A percentile compares a stretch with the other conserved stretches of the same genome.
Conservation (phyloP, 164 flowering plant genomes). For the Aristolochia californica region DNA sequence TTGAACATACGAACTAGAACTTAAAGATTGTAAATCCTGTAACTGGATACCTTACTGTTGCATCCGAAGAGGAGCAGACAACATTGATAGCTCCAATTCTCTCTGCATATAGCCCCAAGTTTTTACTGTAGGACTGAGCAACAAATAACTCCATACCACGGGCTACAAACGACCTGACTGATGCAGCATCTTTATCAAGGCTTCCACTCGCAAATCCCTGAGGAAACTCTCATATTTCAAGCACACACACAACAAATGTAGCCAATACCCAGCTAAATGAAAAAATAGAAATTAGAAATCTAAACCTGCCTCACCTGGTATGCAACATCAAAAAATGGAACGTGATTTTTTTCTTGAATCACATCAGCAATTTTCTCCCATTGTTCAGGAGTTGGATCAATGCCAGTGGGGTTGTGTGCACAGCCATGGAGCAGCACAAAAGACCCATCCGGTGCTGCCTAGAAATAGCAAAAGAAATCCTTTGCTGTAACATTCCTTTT, state of each 20-base stretch:
- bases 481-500: neutral
- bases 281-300: neutral
- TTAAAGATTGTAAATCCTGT: neutral
- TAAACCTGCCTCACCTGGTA: constrained; percentile 57
- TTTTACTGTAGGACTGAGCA: constrained; percentile 96
- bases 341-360: constrained; percentile 90
- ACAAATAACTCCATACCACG: constrained; percentile 89
- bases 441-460: constrained; percentile 93
- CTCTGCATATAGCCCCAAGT: constrained; percentile 91
- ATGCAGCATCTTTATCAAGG: constrained; percentile 89
- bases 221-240: constrained; percentile 6
- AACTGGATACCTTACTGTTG: constrained; percentile 54
- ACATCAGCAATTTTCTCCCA: constrained; percentile 94
- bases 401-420: constrained; percentile 99
- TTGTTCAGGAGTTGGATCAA: constrained; percentile 90
- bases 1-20: neutral
- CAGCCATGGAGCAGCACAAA: constrained; percentile 94
- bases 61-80: constrained; percentile 79
- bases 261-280: neutral
- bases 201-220: constrained; percentile 99
- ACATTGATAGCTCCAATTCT: constrained; percentile 94
- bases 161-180: constrained; percentile 76
- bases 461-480: constrained; percentile 10
- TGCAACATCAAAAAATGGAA: constrained; percentile 97
- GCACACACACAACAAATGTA: neutral